Evolutionary conservation across 2,329 filamentous ascomycete species (phyloP).

Genomic region (Exophiala lecanii-corni): DNA sequence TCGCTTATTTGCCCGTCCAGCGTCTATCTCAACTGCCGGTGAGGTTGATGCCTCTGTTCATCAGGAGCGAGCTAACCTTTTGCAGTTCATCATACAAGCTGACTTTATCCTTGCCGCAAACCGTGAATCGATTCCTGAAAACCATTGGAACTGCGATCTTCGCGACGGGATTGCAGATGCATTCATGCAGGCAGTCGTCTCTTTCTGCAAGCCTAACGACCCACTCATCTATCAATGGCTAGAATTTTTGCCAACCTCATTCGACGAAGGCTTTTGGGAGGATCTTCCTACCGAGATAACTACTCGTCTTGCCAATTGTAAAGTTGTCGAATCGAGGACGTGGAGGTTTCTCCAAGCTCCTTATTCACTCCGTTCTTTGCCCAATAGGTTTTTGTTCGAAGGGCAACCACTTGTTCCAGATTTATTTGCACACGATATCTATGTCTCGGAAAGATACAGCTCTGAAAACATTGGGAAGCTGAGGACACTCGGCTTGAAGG

Average conservation of each 20-base stretch:
- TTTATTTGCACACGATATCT: too few relatives aligned
- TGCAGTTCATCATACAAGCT: slow-evolving; percentile 14
- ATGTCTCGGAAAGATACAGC: too few relatives aligned
- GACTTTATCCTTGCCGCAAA: slow-evolving; percentile 10
- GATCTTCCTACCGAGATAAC: slow-evolving; percentile 1
- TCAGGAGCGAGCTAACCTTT: slow-evolving; percentile 2
- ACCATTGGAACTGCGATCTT: slow-evolving; percentile 7
- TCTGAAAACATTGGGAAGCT: too few relatives aligned
- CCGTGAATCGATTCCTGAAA: slow-evolving; percentile 7
- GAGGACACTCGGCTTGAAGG: too few relatives aligned
- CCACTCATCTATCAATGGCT: slow-evolving; percentile 11
- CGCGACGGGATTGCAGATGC: slow-evolving; percentile 1
- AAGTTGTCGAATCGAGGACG: too few relatives aligned
- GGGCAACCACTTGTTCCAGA: too few relatives aligned
- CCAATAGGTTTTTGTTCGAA: too few relatives aligned
- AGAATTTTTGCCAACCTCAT: slow-evolving; percentile 8
- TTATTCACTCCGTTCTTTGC: too few relatives aligned
- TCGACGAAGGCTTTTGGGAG: slow-evolving; percentile 14
- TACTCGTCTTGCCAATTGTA: too few relatives aligned
- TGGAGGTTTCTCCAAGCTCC: too few relatives aligned
- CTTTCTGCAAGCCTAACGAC: slow-evolving; percentile 1
- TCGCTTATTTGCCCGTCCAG: slow-evolving; percentile 16
- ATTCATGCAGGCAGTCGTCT: slow-evolving; percentile 3
- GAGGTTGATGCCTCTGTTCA: neutral
- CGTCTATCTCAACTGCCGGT: slow-evolving; percentile 5